Evolutionary conservation across 2,329 filamentous ascomycete species (phyloP), one percentile per base, ranked within the genome.

Genomic region (Mycosphaerella sp.): DNA sequence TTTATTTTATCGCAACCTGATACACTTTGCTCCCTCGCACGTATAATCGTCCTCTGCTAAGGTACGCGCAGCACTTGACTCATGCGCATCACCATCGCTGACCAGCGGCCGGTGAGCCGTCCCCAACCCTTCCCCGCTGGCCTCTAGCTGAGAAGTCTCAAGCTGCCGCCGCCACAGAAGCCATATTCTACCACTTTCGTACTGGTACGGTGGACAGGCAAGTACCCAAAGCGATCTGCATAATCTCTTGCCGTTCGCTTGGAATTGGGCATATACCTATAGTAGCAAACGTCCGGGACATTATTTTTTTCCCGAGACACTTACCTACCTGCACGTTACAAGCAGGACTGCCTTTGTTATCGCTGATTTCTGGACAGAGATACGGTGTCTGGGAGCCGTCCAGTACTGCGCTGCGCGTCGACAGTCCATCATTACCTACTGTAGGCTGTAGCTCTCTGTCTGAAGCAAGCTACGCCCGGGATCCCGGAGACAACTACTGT

Each of bases 371-470:
- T 30, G 28, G 28, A 6, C 28, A 6, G 6, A 30, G 10, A 30
- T 34, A 17, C 37, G n/a, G 17, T 18, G 32, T 39, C 13, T 16
- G 2, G 7, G n/a, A n/a, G n/a, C n/a, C n/a, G n/a, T n/a, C n/a
- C n/a, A n/a, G n/a, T n/a, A n/a, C n/a, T n/a, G n/a, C n/a, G n/a
- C n/a, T n/a, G n/a, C n/a, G n/a, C n/a, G n/a, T n/a, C 21, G 21
- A 21, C 21, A 21, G 21, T 4, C 6, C 21, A 40, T 25, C 44
- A 30, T 35, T n/a, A 12, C 13, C 43, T 21, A 16, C 34, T 4
- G 18, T n/a, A 12, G 49, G 41, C 49, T 47, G 41, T 32, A 36
- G 37, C 41, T 34, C 50, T 53, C 41, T 40, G 40, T 49, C 40
- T 37, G 43, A 46, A 34, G 54, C 50, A 46, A 36, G 35, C 50